Evolutionary conservation across 179 eudicot genomes (phyloP), one percentile per base, ranked within the genome.

Genomic region (Silene coronaria): DNA sequence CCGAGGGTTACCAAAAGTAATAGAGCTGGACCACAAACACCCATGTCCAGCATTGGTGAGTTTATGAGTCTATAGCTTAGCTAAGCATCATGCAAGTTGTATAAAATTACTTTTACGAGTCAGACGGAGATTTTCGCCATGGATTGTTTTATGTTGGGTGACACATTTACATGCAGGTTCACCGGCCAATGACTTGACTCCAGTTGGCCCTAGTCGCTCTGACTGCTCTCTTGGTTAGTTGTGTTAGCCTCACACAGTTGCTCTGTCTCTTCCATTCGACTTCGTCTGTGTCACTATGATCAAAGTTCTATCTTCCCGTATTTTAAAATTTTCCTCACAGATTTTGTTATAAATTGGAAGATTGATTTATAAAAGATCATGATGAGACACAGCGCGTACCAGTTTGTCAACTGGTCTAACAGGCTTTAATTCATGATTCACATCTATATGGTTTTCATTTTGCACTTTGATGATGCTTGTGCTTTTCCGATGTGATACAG

Each of bases 211-310:
- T 51, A 90, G 96, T 82, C 93, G 98, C 72, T 90, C 92, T 82
- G 98, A 92, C 78, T 88, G 93, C 87, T 93, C 98, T 77, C 87
- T 93, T 66, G 97, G 98, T 93, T 85, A 86, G 74, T n/a, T 4
- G 58, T 24, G 45, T 53, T 53, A 27, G 27, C 62, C 62, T 28
- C 14, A 14, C 53, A 2, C 42, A 57, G 24, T 10, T 23, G 16
- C 45, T 23, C 51, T 24, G 9, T 48, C 77, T 30, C 38, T 11
- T 36, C 48, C 3, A 42, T 42, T 42, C 48, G 0, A 42, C 13
- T 10, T 42, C 14, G 13, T 42, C 13, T 42, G 48, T 42, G 13
- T 13, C 48, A 11, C 1, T 42, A 42, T 42, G 13, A 42, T 36
- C 45, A 27, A 60, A 68, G n/a, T 53, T 32, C 76, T 61, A 26